phyloP scores from a whole-genome alignment of 2,329 filamentous ascomycete genomes.

The Fusarium nurragi region DNA sequence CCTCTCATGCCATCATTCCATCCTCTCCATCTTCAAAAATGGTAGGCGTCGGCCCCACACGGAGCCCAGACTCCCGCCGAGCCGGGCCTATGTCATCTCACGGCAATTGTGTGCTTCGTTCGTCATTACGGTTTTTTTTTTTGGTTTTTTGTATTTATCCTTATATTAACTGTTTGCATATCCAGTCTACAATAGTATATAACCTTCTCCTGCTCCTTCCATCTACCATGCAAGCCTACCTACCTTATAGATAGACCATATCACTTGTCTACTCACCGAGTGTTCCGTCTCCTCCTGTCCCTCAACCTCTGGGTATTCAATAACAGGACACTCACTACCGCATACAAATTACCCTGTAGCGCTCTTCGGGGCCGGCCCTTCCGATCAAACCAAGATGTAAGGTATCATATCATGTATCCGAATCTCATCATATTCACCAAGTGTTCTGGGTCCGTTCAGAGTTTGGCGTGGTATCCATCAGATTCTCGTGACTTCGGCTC shows the following conservation, averaged over 20 bases:
- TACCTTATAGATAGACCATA: background rate
- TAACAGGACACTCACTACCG: slow-evolving; percentile 5
- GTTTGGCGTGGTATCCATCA: slow-evolving; percentile 7
- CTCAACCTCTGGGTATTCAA: slow-evolving; percentile 17
- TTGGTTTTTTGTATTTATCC: slow-evolving; percentile 3
- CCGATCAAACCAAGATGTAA: slow-evolving; percentile 14
- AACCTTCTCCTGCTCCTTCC: slow-evolving; percentile 5
- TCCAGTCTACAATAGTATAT: slow-evolving; percentile 2
- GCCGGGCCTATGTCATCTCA: slow-evolving; percentile 15
- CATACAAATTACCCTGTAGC: background rate
- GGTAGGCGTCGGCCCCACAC: slow-evolving; percentile 23
- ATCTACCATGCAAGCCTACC: slow-evolving; percentile 9
- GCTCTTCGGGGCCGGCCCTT: slow-evolving; percentile 11
- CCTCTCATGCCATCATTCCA: background rate
- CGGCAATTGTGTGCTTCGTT: background rate
- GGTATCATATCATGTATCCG: slow-evolving; percentile 25
- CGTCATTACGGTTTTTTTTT: slow-evolving; percentile 1
- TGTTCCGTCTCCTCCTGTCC: slow-evolving; percentile 14
- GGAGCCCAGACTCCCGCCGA: slow-evolving; percentile 8
- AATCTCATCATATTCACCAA: slow-evolving; percentile 3
- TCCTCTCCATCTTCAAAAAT: slow-evolving; percentile 2
- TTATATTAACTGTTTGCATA: slow-evolving; percentile 16
- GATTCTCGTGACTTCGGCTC: slow-evolving; percentile 2
- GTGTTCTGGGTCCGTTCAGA: slow-evolving; percentile 1
- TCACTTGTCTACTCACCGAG: slow-evolving; percentile 11